A percentile compares a stretch with the other conserved stretches of the same genome.
phyloP scores from a whole-genome alignment of 73 alveolate genomes.

The Tetrahymena malaccensis region DNA sequence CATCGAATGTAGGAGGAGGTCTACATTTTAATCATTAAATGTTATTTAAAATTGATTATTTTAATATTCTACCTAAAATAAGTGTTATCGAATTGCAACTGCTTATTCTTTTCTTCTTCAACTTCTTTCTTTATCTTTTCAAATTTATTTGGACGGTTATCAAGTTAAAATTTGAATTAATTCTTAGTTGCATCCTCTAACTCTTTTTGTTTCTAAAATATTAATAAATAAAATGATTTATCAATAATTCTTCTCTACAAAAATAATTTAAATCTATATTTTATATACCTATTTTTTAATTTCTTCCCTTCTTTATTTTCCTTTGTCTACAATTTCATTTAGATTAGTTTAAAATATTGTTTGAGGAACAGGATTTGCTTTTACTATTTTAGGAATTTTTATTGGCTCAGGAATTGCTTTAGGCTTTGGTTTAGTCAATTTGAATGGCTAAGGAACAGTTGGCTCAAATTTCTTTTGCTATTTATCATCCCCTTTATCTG shows the following conservation, averaged over 20 bases:
- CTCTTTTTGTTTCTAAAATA: neutral
- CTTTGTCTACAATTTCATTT: constrained; percentile 64
- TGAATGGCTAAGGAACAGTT: constrained; percentile 83
- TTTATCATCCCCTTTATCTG: constrained; percentile 51
- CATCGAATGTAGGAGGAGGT: constrained; percentile 62
- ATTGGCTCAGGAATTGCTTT: constrained; percentile 83
- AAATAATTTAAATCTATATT: too few species aligned
- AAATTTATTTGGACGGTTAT: constrained; percentile 60
- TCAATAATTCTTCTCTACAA: neutral
- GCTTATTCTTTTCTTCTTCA: constrained; percentile 46
- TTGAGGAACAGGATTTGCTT: constrained; percentile 79
- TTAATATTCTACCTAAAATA: neutral
- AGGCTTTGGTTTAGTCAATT: constrained; percentile 86
- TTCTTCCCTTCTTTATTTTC: constrained; percentile 54
- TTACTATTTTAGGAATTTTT: constrained; percentile 60
- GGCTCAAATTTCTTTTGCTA: constrained; percentile 11
- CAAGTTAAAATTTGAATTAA: constrained; percentile 63
- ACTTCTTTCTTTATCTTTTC: constrained; percentile 65
- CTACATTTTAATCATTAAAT: neutral
- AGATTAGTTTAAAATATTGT: constrained; percentile 67
- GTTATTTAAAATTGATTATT: neutral
- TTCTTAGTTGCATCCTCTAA: neutral
- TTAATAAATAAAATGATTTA: neutral
- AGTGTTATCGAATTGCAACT: constrained; percentile 55
- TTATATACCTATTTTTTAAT: constrained; percentile 54